These are phyloP conservation scores for Xylaria longipes DNA, from an alignment of 495 filamentous ascomycete genomes.

Conservation along the genomic window DNA sequence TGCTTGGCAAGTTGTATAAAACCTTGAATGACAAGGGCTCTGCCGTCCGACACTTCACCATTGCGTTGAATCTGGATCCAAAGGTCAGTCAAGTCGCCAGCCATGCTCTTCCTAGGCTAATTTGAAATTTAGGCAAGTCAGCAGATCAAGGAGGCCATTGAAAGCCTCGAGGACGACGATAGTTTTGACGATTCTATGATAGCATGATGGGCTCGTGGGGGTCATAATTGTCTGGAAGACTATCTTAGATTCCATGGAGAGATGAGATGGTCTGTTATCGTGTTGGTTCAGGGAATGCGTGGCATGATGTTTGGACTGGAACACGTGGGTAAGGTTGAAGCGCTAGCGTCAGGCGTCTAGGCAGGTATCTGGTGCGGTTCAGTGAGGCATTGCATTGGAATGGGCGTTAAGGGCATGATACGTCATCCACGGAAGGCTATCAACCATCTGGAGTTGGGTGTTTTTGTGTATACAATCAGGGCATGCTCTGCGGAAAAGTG, in stretches of 20 bases:
- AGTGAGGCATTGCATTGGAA: slow-evolving; percentile 23
- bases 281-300: slow-evolving; percentile 21
- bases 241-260: slow-evolving; percentile 9
- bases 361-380: slow-evolving; percentile 16
- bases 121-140: slow-evolving; percentile 72
- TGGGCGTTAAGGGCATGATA: slow-evolving; percentile 25
- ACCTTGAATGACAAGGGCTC: slow-evolving; percentile 74
- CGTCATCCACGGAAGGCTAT: slow-evolving; percentile 23
- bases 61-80: slow-evolving; percentile 92
- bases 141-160: slow-evolving; percentile 92
- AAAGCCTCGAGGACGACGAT: slow-evolving; percentile 83
- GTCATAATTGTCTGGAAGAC: slow-evolving; percentile 23
- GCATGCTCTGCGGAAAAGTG: slow-evolving; percentile 23
- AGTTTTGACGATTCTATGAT: slow-evolving; percentile 74
- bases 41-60: slow-evolving; percentile 91
- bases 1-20: slow-evolving; percentile 88
- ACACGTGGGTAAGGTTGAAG: slow-evolving; percentile 3
- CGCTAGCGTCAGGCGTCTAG: slow-evolving; percentile 26
- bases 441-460: slow-evolving; percentile 20
- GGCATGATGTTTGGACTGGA: slow-evolving; percentile 18
- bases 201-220: slow-evolving; percentile 45
- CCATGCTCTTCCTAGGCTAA: slow-evolving; percentile 16
- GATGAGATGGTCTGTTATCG: slow-evolving; percentile 4
- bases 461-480: slow-evolving; percentile 29
- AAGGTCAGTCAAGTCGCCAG: slow-evolving; percentile 64